These are phyloP conservation scores for Daldinia sp. DNA, from an alignment of 2,329 filamentous ascomycete species.

Conservation along the genomic window DNA sequence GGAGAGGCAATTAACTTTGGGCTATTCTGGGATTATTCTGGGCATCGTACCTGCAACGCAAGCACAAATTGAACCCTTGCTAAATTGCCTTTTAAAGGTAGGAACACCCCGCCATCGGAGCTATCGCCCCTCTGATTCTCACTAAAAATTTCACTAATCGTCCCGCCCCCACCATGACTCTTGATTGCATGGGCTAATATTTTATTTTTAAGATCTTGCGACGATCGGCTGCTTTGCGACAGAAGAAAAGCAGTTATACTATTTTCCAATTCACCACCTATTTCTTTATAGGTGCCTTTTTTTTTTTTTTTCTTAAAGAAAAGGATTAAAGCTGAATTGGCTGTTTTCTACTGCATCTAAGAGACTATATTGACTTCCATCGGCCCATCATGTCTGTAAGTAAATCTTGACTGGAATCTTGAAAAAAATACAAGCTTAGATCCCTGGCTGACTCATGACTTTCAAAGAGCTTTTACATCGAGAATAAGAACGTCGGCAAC, in stretches of 20 bases:
- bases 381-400: constrained; percentile 48
- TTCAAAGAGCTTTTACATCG: constrained; percentile 75
- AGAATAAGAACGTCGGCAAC: constrained; percentile 84
- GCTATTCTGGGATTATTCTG: background rate
- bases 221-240: constrained; percentile 30
- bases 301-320: background rate
- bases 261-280: constrained; percentile 29
- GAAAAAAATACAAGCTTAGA: constrained; percentile 8
- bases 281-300: constrained; percentile 8
- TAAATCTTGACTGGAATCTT: constrained; percentile 15
- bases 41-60: constrained; percentile 7
- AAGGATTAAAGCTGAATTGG: background rate
- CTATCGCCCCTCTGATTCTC: constrained; percentile 15
- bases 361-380: constrained; percentile 3
- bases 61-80: constrained; percentile 4
- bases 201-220: constrained; percentile 30
- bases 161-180: constrained; percentile 42
- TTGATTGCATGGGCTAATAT: constrained; percentile 24
- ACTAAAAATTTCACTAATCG: constrained; percentile 30
- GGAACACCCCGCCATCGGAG: constrained; percentile 45
- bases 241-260: constrained; percentile 15
- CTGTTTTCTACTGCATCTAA: constrained; percentile 4
- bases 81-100: background rate
- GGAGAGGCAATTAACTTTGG: background rate
- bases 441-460: constrained; percentile 46